Percentiles rank a stretch among this genome's conserved stretches.
Evolutionary conservation across 768 basidiomycete genomes (phyloP).

Genomic region (Pleurotus sapidus): DNA sequence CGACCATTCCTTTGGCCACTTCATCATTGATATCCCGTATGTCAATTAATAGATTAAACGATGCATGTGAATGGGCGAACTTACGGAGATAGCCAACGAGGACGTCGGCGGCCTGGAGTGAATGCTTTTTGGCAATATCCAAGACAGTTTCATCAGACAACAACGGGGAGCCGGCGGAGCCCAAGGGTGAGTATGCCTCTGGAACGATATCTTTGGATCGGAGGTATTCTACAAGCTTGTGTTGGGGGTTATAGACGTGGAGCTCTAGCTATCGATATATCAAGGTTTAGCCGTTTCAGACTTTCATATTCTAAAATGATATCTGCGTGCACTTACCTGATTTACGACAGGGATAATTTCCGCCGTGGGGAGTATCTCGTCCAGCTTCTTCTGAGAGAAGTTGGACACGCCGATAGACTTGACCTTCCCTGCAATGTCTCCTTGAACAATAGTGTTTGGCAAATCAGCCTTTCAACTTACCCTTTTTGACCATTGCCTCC

Average conservation of each 20-base stretch:
- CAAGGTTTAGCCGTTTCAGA: background rate
- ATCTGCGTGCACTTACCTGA: slow-evolving; percentile 41
- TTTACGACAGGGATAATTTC: slow-evolving; percentile 70
- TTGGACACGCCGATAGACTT: slow-evolving; percentile 74
- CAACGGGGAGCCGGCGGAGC: slow-evolving; percentile 64
- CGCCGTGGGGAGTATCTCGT: slow-evolving; percentile 65
- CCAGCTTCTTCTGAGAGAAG: slow-evolving; percentile 64
- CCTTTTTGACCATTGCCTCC: slow-evolving; percentile 69
- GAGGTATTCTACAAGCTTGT: slow-evolving; percentile 60
- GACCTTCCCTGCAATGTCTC: slow-evolving; percentile 50
- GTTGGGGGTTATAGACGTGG: slow-evolving; percentile 75
- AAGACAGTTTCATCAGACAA: slow-evolving; percentile 58
- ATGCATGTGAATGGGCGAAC: slow-evolving; percentile 15
- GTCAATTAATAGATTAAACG: background rate
- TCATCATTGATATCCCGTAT: slow-evolving; percentile 9
- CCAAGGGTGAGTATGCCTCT: slow-evolving; percentile 82
- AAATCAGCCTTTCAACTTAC: slow-evolving; percentile 23
- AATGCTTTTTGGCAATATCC: slow-evolving; percentile 58
- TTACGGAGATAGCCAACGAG: slow-evolving; percentile 62
- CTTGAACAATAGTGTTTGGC: slow-evolving; percentile 8
- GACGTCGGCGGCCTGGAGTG: slow-evolving; percentile 51
- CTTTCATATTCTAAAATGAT: background rate
- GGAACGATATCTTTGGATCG: slow-evolving; percentile 64
- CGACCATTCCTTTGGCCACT: slow-evolving; percentile 64
- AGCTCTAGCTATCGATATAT: slow-evolving; percentile 53